These are phyloP conservation scores for Stagonosporopsis cucurbitacearum DNA, from an alignment of 2,329 filamentous ascomycete genomes.

Conservation along the genomic window DNA sequence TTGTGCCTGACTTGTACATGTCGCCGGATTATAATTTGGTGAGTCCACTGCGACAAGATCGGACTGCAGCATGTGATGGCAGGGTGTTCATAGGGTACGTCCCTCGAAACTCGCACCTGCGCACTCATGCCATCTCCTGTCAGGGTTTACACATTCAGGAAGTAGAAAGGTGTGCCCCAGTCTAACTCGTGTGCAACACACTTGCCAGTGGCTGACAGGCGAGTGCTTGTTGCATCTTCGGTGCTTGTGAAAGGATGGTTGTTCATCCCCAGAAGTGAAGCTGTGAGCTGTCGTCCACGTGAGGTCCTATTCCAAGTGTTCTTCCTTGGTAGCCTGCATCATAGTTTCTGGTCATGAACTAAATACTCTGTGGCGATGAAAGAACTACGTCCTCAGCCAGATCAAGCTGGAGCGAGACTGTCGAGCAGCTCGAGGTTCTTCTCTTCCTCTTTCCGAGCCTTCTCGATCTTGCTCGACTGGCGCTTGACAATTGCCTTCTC, in stretches of 20 bases:
- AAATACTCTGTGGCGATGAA: neutral
- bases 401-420: constrained; percentile 30
- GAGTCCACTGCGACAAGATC: too few species aligned
- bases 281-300: neutral
- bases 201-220: neutral
- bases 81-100: too few species aligned
- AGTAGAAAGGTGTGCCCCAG: too few species aligned
- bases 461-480: constrained; percentile 2
- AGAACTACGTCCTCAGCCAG: neutral
- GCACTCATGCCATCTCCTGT: too few species aligned
- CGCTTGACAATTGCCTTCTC: constrained; percentile 1
- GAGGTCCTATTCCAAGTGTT: neutral
- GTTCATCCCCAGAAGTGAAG: neutral
- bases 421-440: constrained; percentile 39
- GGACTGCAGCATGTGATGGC: too few species aligned
- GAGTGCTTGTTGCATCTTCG: neutral
- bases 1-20: too few species aligned
- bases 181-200: too few species aligned
- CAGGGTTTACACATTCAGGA: too few species aligned
- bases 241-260: neutral
- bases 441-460: constrained; percentile 19
- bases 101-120: too few species aligned
- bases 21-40: too few species aligned
- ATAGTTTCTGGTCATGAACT: neutral
- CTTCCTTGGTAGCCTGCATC: neutral